Conservation (phyloP, 345 rosid genomes). For the Nasturtium officinale region DNA sequence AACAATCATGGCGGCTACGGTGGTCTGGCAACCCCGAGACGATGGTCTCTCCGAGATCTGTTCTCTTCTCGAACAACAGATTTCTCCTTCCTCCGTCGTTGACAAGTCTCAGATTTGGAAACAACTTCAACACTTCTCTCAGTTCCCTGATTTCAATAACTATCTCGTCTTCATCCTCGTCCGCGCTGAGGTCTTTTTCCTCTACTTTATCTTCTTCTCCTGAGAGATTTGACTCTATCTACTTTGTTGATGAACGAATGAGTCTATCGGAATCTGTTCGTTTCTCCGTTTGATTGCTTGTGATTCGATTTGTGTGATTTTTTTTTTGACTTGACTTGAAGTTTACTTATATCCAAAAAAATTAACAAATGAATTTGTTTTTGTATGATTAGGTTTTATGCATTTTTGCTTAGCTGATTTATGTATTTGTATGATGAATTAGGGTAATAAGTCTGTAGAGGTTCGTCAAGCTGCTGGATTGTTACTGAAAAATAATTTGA, state of each 20-base stretch:
- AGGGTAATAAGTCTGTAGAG: slow-evolving; percentile 83
- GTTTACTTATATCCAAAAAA: slow-evolving; percentile 7
- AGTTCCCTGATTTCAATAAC: slow-evolving; percentile 95
- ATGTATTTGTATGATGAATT: slow-evolving; percentile 32
- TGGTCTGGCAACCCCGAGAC: slow-evolving; percentile 87
- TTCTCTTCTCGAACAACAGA: slow-evolving; percentile 76
- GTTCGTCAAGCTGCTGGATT: slow-evolving; percentile 98
- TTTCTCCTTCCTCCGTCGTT: slow-evolving; percentile 76
- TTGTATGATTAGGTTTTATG: slow-evolving; percentile 17
- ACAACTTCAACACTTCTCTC: slow-evolving; percentile 89
- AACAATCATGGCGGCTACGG: slow-evolving; percentile 56
- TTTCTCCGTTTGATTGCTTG: slow-evolving; percentile 20
- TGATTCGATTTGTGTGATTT: background rate
- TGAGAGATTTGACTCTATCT: slow-evolving; percentile 34
- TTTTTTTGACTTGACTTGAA: slow-evolving; percentile 27
- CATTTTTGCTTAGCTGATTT: slow-evolving; percentile 23
- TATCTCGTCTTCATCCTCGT: slow-evolving; percentile 89
- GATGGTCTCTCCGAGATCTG: slow-evolving; percentile 89
- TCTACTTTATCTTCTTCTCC: slow-evolving; percentile 11
- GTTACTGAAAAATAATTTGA: slow-evolving; percentile 85
- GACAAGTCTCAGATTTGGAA: slow-evolving; percentile 95
- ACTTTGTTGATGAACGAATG: slow-evolving; percentile 1
- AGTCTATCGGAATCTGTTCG: slow-evolving; percentile 16
- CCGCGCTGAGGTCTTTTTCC: slow-evolving; percentile 68
- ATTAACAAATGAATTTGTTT: background rate